phyloP scores from a whole-genome alignment of 129 eudicot genomes.

The Arctium minus region DNA sequence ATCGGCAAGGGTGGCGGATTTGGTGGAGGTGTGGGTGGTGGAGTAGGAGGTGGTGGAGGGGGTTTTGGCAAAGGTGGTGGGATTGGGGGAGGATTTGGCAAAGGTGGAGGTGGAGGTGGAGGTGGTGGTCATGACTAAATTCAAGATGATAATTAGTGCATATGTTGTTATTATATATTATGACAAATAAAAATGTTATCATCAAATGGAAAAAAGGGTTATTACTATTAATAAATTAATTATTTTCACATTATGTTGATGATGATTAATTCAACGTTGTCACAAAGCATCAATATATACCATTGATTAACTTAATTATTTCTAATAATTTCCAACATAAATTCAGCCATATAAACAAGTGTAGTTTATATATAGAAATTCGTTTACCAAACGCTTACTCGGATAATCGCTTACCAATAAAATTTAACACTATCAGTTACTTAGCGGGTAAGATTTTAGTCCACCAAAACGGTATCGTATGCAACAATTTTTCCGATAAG shows the following conservation, averaged over 20 bases:
- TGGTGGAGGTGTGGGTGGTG: slow-evolving; percentile 11
- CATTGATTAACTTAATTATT: not conserved
- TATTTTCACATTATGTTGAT: not conserved
- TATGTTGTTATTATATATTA: not conserved
- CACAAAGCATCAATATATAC: not conserved
- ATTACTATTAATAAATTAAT: not conserved
- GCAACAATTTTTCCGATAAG: too few relatives aligned
- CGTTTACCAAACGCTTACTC: too few relatives aligned
- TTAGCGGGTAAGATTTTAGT: too few relatives aligned
- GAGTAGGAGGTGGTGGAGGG: slow-evolving; percentile 14
- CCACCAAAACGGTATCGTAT: too few relatives aligned
- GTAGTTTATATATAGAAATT: not conserved
- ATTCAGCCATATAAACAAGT: not conserved
- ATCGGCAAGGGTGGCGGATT: slow-evolving; percentile 15
- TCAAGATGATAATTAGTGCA: not conserved
- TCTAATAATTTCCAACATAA: not conserved
- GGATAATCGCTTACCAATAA: too few relatives aligned
- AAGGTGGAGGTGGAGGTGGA: slow-evolving; percentile 14
- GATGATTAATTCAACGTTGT: not conserved
- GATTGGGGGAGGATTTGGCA: slow-evolving; percentile 25
- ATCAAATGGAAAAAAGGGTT: not conserved
- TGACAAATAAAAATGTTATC: not conserved
- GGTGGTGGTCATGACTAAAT: slow-evolving; percentile 15
- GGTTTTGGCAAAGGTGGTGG: slow-evolving; percentile 35
- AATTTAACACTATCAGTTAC: too few relatives aligned